Conservation (phyloP, 169 alveolate genomes). For the Plasmodium knowlesi region DNA sequence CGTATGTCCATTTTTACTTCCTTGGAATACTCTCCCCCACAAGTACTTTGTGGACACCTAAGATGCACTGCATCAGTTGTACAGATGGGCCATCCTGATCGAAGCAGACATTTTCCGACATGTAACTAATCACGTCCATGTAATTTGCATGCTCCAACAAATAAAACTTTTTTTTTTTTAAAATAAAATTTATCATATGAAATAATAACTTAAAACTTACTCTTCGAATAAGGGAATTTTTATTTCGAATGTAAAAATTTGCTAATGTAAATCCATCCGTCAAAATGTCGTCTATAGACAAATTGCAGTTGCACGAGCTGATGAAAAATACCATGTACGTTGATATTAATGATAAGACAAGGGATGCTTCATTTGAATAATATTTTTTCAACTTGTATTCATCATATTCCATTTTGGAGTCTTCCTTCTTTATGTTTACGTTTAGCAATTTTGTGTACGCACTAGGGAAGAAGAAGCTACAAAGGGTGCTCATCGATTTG, state of each 20-base stretch:
- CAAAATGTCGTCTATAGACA: constrained; percentile 29
- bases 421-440: constrained; percentile 17
- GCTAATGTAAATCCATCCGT: constrained; percentile 20
- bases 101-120: neutral
- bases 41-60: neutral
- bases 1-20: neutral
- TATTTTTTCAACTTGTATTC: constrained; percentile 37
- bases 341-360: constrained; percentile 28
- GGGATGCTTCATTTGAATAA: constrained; percentile 6
- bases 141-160: constrained; percentile 32
- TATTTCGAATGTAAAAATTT: constrained; percentile 6
- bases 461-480: constrained; percentile 17
- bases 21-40: neutral
- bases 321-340: constrained; percentile 35
- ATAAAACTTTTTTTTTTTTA: constrained; percentile 40
- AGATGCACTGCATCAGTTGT: constrained; percentile 3
- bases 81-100: constrained; percentile 17
- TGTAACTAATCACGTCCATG: constrained; percentile 15
- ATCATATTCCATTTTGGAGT: constrained; percentile 23
- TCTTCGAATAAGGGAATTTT: constrained; percentile 16
- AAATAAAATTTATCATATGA: constrained; percentile 33
- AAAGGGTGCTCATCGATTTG: neutral
- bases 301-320: constrained; percentile 19
- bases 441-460: constrained; percentile 17
- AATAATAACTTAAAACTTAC: constrained; percentile 14